phyloP scores from a whole-genome alignment of 441 rosid genomes.

The Oxalis stricta region DNA sequence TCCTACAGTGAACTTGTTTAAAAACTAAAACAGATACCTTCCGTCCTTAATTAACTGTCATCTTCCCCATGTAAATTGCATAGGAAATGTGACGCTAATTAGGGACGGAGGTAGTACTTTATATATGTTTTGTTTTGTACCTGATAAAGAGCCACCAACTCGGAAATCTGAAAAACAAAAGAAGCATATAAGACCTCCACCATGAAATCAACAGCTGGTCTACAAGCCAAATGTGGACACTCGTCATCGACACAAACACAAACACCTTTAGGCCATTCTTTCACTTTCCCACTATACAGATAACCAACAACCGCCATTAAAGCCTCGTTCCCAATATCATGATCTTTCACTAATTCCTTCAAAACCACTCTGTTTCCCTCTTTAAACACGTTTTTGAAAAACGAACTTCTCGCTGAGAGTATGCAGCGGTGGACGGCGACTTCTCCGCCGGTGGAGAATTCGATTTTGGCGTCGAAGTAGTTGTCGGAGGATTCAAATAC shows the following conservation, averaged over 20 bases:
- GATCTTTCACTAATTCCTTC: constrained; percentile 41
- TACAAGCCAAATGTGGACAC: constrained; percentile 58
- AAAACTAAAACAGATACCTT: too few relatives aligned
- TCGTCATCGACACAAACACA: constrained; percentile 54
- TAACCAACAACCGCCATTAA: constrained; percentile 45
- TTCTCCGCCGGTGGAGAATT: constrained; percentile 25
- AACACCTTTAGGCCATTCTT: constrained; percentile 28
- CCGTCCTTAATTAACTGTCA: too few relatives aligned
- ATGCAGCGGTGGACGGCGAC: constrained; percentile 70
- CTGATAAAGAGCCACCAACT: constrained; percentile 55
- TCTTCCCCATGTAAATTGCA: too few relatives aligned
- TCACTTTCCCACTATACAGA: constrained; percentile 58
- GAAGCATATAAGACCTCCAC: constrained; percentile 64
- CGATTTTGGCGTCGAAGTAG: constrained; percentile 56
- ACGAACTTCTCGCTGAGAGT: constrained; percentile 46
- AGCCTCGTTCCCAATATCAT: constrained; percentile 43
- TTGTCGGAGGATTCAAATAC: constrained; percentile 26
- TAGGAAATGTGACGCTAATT: neutral
- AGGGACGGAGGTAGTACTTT: constrained; percentile 15
- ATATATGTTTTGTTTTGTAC: too few relatives aligned
- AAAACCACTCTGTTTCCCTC: constrained; percentile 28
- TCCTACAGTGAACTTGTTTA: too few relatives aligned
- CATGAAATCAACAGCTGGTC: constrained; percentile 56
- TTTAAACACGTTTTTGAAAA: constrained; percentile 37
- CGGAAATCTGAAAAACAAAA: constrained; percentile 47